Conservation (phyloP, 352 stramenopile species). For the Peronospora tabacina region DNA sequence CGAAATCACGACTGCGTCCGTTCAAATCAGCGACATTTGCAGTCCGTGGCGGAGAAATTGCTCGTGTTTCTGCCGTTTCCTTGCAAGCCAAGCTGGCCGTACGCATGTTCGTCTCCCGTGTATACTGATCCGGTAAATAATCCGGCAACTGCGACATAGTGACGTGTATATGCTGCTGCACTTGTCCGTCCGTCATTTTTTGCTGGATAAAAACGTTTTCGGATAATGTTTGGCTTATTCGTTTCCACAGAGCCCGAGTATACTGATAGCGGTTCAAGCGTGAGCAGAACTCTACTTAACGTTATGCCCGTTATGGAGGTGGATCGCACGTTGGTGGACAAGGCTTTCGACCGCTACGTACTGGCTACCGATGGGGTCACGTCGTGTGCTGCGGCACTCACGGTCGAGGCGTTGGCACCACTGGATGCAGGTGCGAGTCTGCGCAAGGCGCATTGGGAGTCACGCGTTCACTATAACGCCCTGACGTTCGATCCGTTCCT, state of each 20-base stretch:
- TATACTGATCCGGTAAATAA: conserved; percentile 69
- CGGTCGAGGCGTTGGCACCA: conserved; percentile 30
- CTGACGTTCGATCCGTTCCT: conserved; percentile 53
- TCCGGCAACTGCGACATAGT: conserved; percentile 74
- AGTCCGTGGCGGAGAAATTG: conserved; percentile 21
- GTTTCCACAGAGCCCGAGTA: background rate
- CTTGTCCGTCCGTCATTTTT: conserved; percentile 29
- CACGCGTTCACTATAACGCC: conserved; percentile 58
- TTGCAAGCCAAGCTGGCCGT: conserved; percentile 44
- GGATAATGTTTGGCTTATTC: background rate
- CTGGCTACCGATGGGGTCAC: conserved; percentile 33
- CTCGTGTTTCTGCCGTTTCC: conserved; percentile 5
- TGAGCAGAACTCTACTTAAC: background rate
- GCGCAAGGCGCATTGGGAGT: conserved; percentile 70
- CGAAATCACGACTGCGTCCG: background rate
- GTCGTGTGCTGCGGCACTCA: conserved; percentile 26
- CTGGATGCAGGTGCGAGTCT: conserved; percentile 39
- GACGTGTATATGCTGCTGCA: conserved; percentile 78
- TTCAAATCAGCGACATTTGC: conserved; percentile 5
- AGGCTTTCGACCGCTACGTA: conserved; percentile 74
- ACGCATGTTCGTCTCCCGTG: conserved; percentile 67
- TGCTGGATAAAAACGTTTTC: background rate
- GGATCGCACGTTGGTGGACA: conserved; percentile 56
- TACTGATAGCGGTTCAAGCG: background rate
- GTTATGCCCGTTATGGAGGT: conserved; percentile 34